A percentile compares a stretch with the other conserved stretches of the same genome.
Conservation (phyloP, 169 alveolate genomes). For the Plasmodium gaboni region DNA sequence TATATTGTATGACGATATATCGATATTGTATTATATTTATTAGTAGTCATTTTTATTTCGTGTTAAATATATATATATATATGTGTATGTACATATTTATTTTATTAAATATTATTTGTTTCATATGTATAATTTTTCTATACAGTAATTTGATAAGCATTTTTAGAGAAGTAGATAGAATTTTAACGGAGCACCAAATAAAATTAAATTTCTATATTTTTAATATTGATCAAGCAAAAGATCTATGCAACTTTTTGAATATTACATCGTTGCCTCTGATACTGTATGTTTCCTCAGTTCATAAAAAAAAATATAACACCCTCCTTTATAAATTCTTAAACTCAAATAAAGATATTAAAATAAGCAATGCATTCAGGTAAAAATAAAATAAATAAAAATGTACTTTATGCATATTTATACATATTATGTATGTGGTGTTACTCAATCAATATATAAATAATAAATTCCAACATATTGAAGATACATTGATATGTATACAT, state of each 20-base stretch:
- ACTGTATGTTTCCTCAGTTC: constrained; percentile 68
- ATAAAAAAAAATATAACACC: constrained; percentile 61
- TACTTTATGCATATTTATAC: no score
- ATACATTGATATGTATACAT: no score
- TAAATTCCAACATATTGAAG: no score
- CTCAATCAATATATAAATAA: no score
- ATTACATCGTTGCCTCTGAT: constrained; percentile 49
- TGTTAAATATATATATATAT: neutral
- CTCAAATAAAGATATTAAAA: constrained; percentile 69
- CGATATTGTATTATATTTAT: no score
- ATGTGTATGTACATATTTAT: constrained; percentile 13
- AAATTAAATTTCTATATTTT: constrained; percentile 62
- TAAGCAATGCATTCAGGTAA: constrained; percentile 77
- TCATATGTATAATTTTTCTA: neutral
- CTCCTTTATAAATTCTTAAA: constrained; percentile 31
- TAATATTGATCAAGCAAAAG: constrained; percentile 63
- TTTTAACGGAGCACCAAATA: constrained; percentile 37
- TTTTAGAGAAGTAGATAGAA: constrained; percentile 74
- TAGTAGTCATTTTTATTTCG: neutral
- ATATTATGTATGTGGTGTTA: no score
- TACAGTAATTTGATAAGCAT: constrained; percentile 57
- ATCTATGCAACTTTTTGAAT: constrained; percentile 41
- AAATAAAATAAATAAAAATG: neutral
- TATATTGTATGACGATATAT: no score
- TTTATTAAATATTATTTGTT: neutral